Percentiles rank a stretch among this genome's conserved stretches.
phyloP scores from a whole-genome alignment of 495 filamentous ascomycete species.

The Trichoderma virens region DNA sequence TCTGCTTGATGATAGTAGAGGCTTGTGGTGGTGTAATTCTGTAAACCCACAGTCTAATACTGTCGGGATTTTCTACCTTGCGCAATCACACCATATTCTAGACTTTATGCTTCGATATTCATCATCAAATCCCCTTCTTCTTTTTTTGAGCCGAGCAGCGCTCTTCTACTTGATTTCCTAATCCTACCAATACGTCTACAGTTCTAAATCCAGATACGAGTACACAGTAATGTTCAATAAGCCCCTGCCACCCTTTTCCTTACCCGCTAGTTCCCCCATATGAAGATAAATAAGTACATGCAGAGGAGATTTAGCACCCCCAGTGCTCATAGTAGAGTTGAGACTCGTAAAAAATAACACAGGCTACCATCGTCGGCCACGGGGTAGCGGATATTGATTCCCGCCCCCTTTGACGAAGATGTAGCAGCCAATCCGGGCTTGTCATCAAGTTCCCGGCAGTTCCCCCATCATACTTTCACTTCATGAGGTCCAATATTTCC shows the following conservation, averaged over 20 bases:
- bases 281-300: conserved; percentile 4
- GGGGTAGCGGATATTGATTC: background rate
- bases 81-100: too few relatives aligned
- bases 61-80: too few relatives aligned
- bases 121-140: background rate
- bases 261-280: background rate
- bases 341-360: conserved; percentile 6
- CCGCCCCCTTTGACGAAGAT: background rate
- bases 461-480: background rate
- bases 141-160: background rate
- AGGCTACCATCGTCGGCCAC: background rate
- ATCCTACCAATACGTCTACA: background rate
- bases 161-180: conserved; percentile 1
- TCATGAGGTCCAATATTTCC: background rate
- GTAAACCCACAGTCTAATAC: too few relatives aligned
- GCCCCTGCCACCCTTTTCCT: background rate
- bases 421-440: background rate
- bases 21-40: too few relatives aligned
- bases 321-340: background rate
- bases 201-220: conserved; percentile 6
- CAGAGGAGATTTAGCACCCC: background rate
- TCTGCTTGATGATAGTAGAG: too few relatives aligned
- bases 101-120: background rate
- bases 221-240: conserved; percentile 1
- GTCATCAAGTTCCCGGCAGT: background rate